A percentile compares a stretch with the other conserved stretches of the same genome.
phyloP scores from a whole-genome alignment of 108 stramenopile genomes.

The Cyclotella baltica region DNA sequence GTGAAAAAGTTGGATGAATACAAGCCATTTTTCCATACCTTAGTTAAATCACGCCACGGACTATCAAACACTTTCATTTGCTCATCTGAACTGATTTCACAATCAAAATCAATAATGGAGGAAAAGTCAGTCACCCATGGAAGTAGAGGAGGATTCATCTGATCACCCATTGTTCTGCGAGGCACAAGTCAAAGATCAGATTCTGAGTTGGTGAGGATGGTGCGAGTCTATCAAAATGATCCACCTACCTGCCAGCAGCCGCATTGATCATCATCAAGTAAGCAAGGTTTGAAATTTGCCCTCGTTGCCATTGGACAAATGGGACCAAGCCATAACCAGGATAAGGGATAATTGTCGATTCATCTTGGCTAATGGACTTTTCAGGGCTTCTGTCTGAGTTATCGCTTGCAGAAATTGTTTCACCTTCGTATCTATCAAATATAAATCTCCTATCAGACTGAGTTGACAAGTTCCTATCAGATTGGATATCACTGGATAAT shows the following conservation, averaged over 20 bases:
- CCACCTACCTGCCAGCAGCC: conserved; percentile 64
- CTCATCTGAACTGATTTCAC: background rate
- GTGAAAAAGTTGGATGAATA: background rate
- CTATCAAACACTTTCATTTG: background rate
- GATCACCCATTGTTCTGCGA: conserved; percentile 46
- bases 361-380: background rate
- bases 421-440: conserved; percentile 7
- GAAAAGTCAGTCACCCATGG: conserved; percentile 81
- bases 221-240: too few relatives aligned
- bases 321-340: conserved; percentile 33
- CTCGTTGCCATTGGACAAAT: conserved; percentile 50
- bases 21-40: conserved; percentile 2
- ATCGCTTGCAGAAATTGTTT: too few relatives aligned
- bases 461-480: too few relatives aligned
- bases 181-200: too few relatives aligned
- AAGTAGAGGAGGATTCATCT: conserved; percentile 63
- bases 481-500: too few relatives aligned
- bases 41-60: conserved; percentile 49
- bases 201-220: too few relatives aligned
- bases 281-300: conserved; percentile 64
- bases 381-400: background rate
- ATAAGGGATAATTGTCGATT: conserved; percentile 25
- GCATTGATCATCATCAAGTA: conserved; percentile 78
- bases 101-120: conserved; percentile 16
- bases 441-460: conserved; percentile 37